Evolutionary conservation across 495 filamentous ascomycete genomes (phyloP).

Genomic region (Penicillium lagena): DNA sequence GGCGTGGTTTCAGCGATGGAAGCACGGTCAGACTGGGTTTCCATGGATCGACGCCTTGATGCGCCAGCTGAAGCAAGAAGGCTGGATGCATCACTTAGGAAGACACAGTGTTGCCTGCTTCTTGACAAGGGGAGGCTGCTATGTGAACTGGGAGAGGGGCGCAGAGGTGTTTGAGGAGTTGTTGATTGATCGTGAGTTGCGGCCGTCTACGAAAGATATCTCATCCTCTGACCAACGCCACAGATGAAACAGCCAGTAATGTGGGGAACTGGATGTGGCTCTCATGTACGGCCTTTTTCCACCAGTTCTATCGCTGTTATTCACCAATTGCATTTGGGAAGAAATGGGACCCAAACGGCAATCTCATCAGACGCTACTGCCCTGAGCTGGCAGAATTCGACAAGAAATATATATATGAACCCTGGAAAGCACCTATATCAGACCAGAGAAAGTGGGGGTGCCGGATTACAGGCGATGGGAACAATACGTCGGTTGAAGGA

Average conservation of each 20-base stretch:
- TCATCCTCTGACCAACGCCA: not conserved
- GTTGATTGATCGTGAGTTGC: conserved; percentile 51
- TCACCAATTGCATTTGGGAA: conserved; percentile 58
- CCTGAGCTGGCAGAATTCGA: conserved; percentile 54
- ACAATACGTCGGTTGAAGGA: conserved; percentile 20
- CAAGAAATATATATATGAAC: conserved; percentile 68
- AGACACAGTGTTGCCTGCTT: conserved; percentile 69
- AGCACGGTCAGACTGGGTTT: conserved; percentile 57
- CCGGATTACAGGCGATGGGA: conserved; percentile 46
- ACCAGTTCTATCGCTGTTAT: conserved; percentile 61
- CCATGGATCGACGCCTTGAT: conserved; percentile 72
- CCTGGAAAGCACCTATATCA: conserved; percentile 57
- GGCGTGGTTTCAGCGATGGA: conserved; percentile 60
- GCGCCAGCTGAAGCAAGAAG: conserved; percentile 61
- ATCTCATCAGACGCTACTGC: conserved; percentile 52
- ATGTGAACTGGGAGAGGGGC: conserved; percentile 66
- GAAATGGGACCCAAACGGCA: conserved; percentile 60
- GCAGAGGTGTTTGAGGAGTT: conserved; percentile 69
- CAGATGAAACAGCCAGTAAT: conserved; percentile 60
- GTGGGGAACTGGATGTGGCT: conserved; percentile 72
- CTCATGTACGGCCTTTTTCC: conserved; percentile 62
- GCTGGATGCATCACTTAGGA: conserved; percentile 71
- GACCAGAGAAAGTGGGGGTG: conserved; percentile 57
- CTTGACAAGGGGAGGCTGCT: conserved; percentile 65
- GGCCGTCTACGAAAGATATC: not conserved